These are phyloP conservation scores for Penicillium lagena DNA, from an alignment of 495 filamentous ascomycete species.

Conservation along the genomic window DNA sequence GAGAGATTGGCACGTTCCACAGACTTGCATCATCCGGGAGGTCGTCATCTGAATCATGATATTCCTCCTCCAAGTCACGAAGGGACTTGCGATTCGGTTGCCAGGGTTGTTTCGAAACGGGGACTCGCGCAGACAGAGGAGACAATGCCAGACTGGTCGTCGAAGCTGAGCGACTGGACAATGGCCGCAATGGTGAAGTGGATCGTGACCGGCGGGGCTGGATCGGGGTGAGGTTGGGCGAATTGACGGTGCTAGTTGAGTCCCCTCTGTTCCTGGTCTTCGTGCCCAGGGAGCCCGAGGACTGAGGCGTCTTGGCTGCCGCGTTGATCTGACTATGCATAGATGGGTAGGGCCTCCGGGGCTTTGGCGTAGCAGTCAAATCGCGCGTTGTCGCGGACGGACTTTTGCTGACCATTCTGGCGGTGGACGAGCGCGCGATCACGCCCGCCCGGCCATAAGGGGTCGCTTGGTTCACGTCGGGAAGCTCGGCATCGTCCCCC, in stretches of 20 bases:
- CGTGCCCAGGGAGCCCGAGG: constrained; percentile 13
- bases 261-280: constrained; percentile 20
- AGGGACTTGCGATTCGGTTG: constrained; percentile 71
- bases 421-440: constrained; percentile 26
- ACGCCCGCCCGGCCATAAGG: constrained; percentile 23
- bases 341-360: constrained; percentile 32
- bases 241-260: constrained; percentile 11
- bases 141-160: constrained; percentile 32
- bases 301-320: constrained; percentile 11
- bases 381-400: constrained; percentile 35
- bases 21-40: constrained; percentile 87
- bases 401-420: constrained; percentile 25
- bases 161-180: constrained; percentile 23
- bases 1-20: constrained; percentile 93
- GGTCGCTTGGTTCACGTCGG: constrained; percentile 19
- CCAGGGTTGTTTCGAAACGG: constrained; percentile 49
- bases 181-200: constrained; percentile 30
- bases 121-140: constrained; percentile 23
- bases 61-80: constrained; percentile 79
- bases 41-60: constrained; percentile 83
- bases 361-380: constrained; percentile 33
- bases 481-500: constrained; percentile 52
- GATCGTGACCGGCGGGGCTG: constrained; percentile 34
- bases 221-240: constrained; percentile 18
- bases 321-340: constrained; percentile 25